Evolutionary conservation across 2,329 filamentous ascomycete genomes (phyloP).

Genomic region (Chaetothyriales sp.): DNA sequence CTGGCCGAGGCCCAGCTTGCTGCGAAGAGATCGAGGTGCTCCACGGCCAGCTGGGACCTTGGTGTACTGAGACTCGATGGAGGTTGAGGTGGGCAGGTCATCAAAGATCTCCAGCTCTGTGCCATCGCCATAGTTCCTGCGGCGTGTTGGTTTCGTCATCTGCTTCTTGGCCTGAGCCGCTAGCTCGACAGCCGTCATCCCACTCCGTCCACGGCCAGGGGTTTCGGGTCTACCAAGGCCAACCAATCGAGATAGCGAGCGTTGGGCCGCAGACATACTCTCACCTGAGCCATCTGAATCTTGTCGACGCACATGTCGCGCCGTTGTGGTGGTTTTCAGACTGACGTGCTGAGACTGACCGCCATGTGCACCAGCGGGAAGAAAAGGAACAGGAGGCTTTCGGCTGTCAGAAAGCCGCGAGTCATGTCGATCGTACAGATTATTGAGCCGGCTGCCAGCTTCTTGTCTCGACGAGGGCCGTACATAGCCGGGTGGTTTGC

Average conservation of each 20-base stretch:
- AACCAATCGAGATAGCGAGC: slow-evolving; percentile 27
- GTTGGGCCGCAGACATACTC: slow-evolving; percentile 27
- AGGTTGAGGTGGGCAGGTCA: slow-evolving; percentile 75
- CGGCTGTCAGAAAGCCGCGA: slow-evolving; percentile 29
- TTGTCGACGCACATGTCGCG: slow-evolving; percentile 55
- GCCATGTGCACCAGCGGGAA: slow-evolving; percentile 60
- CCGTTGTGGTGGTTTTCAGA: slow-evolving; percentile 50
- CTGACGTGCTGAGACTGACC: slow-evolving; percentile 64
- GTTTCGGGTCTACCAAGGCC: slow-evolving; percentile 33
- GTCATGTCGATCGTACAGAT: slow-evolving; percentile 42
- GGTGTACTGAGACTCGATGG: slow-evolving; percentile 65
- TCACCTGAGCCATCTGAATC: slow-evolving; percentile 58
- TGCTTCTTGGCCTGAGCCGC: slow-evolving; percentile 49
- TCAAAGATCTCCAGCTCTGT: slow-evolving; percentile 87
- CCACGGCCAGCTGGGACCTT: slow-evolving; percentile 61
- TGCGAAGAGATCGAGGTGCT: slow-evolving; percentile 46
- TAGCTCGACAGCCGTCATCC: slow-evolving; percentile 35
- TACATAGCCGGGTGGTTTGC: slow-evolving; percentile 21
- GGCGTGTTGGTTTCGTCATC: slow-evolving; percentile 55
- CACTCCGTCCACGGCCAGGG: slow-evolving; percentile 30
- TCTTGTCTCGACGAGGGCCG: slow-evolving; percentile 27
- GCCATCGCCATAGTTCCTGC: slow-evolving; percentile 73
- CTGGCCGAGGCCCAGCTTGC: slow-evolving; percentile 33
- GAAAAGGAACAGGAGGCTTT: slow-evolving; percentile 55
- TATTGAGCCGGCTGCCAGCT: slow-evolving; percentile 19